Base-by-base conservation (phyloP, 345 rosid genomes). In the Populus pruinosa region DNA sequence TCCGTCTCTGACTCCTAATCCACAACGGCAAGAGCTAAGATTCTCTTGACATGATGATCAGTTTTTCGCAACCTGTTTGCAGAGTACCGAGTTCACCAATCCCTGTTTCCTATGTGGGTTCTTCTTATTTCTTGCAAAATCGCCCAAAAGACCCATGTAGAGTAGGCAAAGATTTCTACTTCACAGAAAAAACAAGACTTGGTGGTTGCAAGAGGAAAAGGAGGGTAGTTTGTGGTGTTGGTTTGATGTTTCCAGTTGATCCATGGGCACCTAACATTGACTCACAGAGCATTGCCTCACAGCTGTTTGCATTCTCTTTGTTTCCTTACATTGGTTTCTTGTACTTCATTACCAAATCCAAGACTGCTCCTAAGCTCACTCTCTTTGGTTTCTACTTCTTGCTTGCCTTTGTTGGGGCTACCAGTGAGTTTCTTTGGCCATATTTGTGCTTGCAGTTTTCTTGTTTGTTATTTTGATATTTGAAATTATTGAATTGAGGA, bases 301-400 rank as follows among this genome's bases (percentile, higher is more conserved):
- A 89, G 87, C 98, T 90, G 33, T 93, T 93, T 63, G 93, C 94
- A 0, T 70, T 85, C 10, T 96, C 97, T 67, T 81, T 96, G 87
- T 91, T 96, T 77, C 98, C 96, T 4, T 96, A 92, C 81, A 73
- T 93, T 59, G 96, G 98, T 4, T 93, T 96, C 88, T 84, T 93
- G 86, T 96, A 92, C 84, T 93, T 91, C 87, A 89, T 96, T 83
- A 92, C 93, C 56, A 91, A 89, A 81, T 95, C 98, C 44, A 93
- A 89, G 88, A 74, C 98, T 39, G 87, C 97, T 76, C 97, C 97
- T 12, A 87, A 88, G 70, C 96, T 89, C 71, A 92, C 98, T 70
- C 96, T 93, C 21, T 95, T 95, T 73, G 97, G 99, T 8, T 91
- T 93, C 94, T 93, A 89, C 85, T 93, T 95, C 91, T 87, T 91